Evolutionary conservation across 441 rosid species (phyloP).

Genomic region (Isatis lusitanica): DNA sequence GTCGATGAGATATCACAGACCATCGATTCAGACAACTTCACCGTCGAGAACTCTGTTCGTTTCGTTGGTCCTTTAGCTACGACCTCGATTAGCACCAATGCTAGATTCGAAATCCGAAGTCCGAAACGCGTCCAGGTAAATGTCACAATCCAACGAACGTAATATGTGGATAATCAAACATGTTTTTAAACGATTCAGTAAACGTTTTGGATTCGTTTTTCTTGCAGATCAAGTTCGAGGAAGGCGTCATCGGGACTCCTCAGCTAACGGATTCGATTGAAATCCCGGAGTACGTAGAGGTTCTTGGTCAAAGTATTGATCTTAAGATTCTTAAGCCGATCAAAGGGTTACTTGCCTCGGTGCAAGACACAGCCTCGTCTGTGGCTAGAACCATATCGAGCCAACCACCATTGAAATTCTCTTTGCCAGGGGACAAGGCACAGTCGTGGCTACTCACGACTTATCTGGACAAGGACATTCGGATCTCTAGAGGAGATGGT

Average conservation of each 20-base stretch:
- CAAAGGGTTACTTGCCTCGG: conserved; percentile 67
- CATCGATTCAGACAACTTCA: conserved; percentile 75
- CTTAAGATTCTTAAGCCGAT: conserved; percentile 49
- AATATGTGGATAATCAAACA: background rate
- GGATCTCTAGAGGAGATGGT: conserved; percentile 88
- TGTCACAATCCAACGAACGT: background rate
- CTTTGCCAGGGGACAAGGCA: conserved; percentile 62
- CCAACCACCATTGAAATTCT: conserved; percentile 85
- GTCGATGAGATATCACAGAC: conserved; percentile 96
- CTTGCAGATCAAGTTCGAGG: conserved; percentile 76
- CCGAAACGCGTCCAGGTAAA: conserved; percentile 90
- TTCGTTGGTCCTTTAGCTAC: conserved; percentile 83
- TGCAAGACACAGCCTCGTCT: conserved; percentile 84
- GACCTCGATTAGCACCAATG: conserved; percentile 76
- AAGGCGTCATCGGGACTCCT: conserved; percentile 92
- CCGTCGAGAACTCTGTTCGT: conserved; percentile 75
- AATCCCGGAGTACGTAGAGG: conserved; percentile 71
- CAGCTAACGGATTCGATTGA: conserved; percentile 86
- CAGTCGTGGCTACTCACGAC: conserved; percentile 93
- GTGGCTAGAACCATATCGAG: conserved; percentile 86
- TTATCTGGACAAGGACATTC: conserved; percentile 84
- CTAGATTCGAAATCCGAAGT: conserved; percentile 88
- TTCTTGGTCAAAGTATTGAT: conserved; percentile 79
- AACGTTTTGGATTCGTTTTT: background rate
- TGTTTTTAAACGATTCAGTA: background rate